Conservation (phyloP, 306 rosid species). For the Corylus americana region DNA sequence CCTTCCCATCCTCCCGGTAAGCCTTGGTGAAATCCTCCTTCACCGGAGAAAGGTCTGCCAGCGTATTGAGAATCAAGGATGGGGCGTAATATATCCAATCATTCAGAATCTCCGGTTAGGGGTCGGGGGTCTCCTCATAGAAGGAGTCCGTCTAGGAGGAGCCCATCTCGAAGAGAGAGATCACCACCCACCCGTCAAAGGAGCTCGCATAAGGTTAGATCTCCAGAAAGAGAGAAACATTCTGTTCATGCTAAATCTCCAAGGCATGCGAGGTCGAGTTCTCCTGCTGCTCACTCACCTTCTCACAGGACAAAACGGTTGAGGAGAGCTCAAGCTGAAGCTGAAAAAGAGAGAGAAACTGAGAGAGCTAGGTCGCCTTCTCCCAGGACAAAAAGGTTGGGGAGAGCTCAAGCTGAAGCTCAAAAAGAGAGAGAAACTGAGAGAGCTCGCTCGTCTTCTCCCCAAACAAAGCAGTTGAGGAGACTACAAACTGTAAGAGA, state of each 20-base stretch:
- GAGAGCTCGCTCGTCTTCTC: constrained; percentile 31
- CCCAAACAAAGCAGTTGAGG: constrained; percentile 43
- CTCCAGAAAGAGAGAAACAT: constrained; percentile 39
- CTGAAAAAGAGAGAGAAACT: constrained; percentile 1
- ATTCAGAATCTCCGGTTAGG: constrained; percentile 27
- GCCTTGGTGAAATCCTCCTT: too few species aligned
- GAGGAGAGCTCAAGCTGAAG: constrained; percentile 10
- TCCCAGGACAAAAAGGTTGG: constrained; percentile 42
- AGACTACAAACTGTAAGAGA: constrained; percentile 44
- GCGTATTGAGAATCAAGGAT: constrained; percentile 13
- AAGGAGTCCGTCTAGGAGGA: constrained; percentile 9
- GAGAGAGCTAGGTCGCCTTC: constrained; percentile 29
- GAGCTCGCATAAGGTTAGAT: constrained; percentile 27
- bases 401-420: constrained; percentile 35
- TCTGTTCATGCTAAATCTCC: constrained; percentile 29
- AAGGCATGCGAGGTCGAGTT: constrained; percentile 30
- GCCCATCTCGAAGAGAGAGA: constrained; percentile 39
- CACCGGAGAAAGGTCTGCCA: neutral
- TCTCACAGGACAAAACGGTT: constrained; percentile 59
- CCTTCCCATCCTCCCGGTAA: too few species aligned
- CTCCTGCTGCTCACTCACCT: constrained; percentile 46
- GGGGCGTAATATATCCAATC: constrained; percentile 25
- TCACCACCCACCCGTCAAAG: constrained; percentile 48
- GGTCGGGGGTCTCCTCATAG: constrained; percentile 22
- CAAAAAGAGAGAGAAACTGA: constrained; percentile 2